Evolutionary conservation across 108 stramenopile genomes (phyloP).

Genomic region (Skeletonema menzelii): DNA sequence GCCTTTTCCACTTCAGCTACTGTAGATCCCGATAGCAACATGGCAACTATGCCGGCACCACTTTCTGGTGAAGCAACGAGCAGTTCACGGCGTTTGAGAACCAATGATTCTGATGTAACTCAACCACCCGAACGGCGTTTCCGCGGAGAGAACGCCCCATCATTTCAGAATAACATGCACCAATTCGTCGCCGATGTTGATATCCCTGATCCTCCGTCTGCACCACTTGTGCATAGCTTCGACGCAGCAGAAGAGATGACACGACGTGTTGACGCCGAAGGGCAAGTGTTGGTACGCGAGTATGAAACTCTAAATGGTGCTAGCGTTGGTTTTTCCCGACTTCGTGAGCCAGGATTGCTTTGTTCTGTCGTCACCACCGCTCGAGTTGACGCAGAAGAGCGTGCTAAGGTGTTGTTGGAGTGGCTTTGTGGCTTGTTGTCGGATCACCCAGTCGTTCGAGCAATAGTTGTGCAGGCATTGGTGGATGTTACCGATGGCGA

Average conservation of each 20-base stretch:
- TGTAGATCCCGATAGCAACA: background rate
- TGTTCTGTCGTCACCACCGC: conserved; percentile 73
- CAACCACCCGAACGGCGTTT: conserved; percentile 22
- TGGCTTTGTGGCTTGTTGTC: conserved; percentile 80
- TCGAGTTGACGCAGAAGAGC: conserved; percentile 70
- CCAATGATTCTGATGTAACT: conserved; percentile 5
- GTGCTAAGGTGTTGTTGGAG: conserved; percentile 65
- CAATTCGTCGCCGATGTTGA: conserved; percentile 25
- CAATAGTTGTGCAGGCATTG: conserved; percentile 79
- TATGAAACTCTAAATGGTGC: conserved; percentile 63
- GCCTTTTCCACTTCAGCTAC: background rate
- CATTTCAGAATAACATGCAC: conserved; percentile 3
- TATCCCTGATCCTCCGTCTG: conserved; percentile 7
- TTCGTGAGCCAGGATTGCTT: conserved; percentile 77
- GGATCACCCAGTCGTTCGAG: conserved; percentile 81
- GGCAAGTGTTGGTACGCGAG: conserved; percentile 72
- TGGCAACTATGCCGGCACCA: background rate
- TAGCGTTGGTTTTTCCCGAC: conserved; percentile 63
- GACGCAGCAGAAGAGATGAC: conserved; percentile 67
- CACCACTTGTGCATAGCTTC: conserved; percentile 52
- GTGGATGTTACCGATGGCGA: conserved; percentile 69
- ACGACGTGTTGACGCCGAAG: conserved; percentile 81
- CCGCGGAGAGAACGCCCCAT: conserved; percentile 14
- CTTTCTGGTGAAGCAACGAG: background rate
- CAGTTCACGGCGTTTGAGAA: conserved; percentile 11